These are phyloP conservation scores for Fusarium virguliforme DNA, from an alignment of 2,329 filamentous ascomycete genomes.

Conservation along the genomic window DNA sequence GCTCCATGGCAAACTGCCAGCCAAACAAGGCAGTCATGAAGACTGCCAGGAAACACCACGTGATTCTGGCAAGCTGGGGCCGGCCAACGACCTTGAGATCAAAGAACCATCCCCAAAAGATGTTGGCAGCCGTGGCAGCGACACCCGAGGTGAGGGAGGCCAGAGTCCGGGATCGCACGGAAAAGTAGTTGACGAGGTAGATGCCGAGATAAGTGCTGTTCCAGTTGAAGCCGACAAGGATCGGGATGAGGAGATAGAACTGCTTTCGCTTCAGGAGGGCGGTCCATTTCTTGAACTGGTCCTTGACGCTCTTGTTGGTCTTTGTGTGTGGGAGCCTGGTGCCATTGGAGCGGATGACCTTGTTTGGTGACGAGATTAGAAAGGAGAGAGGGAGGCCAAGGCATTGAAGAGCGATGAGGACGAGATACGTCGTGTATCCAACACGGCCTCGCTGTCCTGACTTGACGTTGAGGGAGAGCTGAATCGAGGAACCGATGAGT, in stretches of 20 bases:
- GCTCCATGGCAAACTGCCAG: slow-evolving; percentile 66
- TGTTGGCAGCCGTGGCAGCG: slow-evolving; percentile 62
- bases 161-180: slow-evolving; percentile 64
- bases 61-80: slow-evolving; percentile 60
- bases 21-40: slow-evolving; percentile 62
- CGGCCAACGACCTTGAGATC: slow-evolving; percentile 62
- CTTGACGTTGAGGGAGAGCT: slow-evolving; percentile 65
- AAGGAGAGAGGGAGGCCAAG: slow-evolving; percentile 47
- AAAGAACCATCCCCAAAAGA: slow-evolving; percentile 67
- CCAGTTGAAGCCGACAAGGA: slow-evolving; percentile 67
- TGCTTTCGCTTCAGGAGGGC: slow-evolving; percentile 60
- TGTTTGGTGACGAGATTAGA: slow-evolving; percentile 43
- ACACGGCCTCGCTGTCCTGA: slow-evolving; percentile 54
- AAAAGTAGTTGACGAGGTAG: slow-evolving; percentile 69
- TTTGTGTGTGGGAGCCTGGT: slow-evolving; percentile 30
- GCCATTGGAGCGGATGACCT: slow-evolving; percentile 47
- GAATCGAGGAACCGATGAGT: slow-evolving; percentile 67
- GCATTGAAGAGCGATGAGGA: slow-evolving; percentile 49
- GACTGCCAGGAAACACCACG: slow-evolving; percentile 60
- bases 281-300: slow-evolving; percentile 47
- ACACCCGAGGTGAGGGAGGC: slow-evolving; percentile 64
- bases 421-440: slow-evolving; percentile 46
- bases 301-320: slow-evolving; percentile 37
- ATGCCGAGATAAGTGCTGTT: slow-evolving; percentile 67
- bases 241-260: slow-evolving; percentile 65